Conservation (phyloP, 371 early-diverging fungal species). For the Rhizopus microsporus region DNA sequence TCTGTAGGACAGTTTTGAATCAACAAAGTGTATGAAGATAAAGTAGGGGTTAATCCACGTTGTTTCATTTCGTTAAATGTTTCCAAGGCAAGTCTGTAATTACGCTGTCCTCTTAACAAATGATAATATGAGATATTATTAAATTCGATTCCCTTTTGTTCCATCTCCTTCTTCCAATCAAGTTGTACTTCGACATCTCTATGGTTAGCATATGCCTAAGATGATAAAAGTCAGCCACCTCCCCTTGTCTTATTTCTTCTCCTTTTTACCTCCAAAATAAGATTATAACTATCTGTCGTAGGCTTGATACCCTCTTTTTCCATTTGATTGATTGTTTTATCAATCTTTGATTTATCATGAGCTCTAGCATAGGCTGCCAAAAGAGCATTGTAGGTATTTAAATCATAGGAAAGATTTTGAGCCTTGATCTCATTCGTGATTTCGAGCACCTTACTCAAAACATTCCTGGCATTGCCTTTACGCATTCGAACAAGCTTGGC, state of each 20-base stretch:
- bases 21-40: slow-evolving; percentile 35
- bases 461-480: slow-evolving; percentile 9
- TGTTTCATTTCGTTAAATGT: slow-evolving; percentile 50
- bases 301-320: slow-evolving; percentile 29
- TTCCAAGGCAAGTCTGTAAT: slow-evolving; percentile 46
- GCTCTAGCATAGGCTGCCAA: slow-evolving; percentile 46
- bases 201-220: slow-evolving; percentile 31
- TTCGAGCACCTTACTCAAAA: slow-evolving; percentile 20
- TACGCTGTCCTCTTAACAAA: slow-evolving; percentile 45
- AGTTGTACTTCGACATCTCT: slow-evolving; percentile 26
- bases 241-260: slow-evolving; percentile 4
- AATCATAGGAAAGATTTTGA: slow-evolving; percentile 41
- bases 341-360: slow-evolving; percentile 12
- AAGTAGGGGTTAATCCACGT: slow-evolving; percentile 35
- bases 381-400: slow-evolving; percentile 53
- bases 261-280: slow-evolving; percentile 30
- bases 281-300: slow-evolving; percentile 37
- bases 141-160: slow-evolving; percentile 32
- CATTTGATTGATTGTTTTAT: slow-evolving; percentile 35
- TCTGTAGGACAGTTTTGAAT: slow-evolving; percentile 41
- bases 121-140: slow-evolving; percentile 42
- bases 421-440: slow-evolving; percentile 35
- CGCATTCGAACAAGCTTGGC: slow-evolving; percentile 13
- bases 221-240: not conserved
- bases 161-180: slow-evolving; percentile 34